phyloP scores from a whole-genome alignment of 2,329 filamentous ascomycete genomes.

The Cercospora zeae-maydis region DNA sequence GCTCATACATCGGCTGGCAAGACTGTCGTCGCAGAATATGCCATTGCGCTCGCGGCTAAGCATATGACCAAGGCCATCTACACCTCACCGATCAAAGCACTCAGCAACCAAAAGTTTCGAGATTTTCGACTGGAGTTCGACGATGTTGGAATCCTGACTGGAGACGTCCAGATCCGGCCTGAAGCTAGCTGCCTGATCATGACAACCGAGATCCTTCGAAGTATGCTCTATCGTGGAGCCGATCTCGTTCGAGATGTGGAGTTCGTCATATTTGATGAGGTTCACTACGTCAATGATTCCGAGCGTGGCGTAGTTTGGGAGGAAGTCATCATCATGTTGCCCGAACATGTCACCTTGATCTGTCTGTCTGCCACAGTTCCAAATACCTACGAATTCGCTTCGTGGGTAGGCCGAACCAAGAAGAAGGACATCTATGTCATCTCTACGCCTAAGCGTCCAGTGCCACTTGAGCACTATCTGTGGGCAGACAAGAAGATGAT shows the following conservation, averaged over 20 bases:
- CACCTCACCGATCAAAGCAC: constrained; percentile 94
- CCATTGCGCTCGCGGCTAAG: constrained; percentile 90
- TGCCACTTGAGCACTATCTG: constrained; percentile 91
- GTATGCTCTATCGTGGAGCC: constrained; percentile 95
- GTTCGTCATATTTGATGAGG: constrained; percentile 98
- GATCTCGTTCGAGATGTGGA: constrained; percentile 96
- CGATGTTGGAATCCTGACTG: constrained; percentile 93
- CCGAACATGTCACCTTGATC: constrained; percentile 93
- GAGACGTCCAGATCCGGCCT: constrained; percentile 95
- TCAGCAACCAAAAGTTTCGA: constrained; percentile 98
- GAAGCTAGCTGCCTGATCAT: constrained; percentile 98
- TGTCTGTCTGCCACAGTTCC: constrained; percentile 93
- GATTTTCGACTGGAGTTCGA: constrained; percentile 89
- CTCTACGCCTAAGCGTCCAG: constrained; percentile 89
- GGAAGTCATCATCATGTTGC: constrained; percentile 99
- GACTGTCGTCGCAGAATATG: constrained; percentile 96
- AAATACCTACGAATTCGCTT: constrained; percentile 96
- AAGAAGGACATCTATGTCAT: constrained; percentile 99
- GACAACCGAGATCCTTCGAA: constrained; percentile 96
- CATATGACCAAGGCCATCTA: constrained; percentile 99
- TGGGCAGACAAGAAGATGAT: constrained; percentile 89
- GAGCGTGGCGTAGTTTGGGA: constrained; percentile 98
- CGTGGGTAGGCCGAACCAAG: constrained; percentile 96
- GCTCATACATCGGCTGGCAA: constrained; percentile 97
- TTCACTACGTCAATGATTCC: constrained; percentile 96